Base-by-base conservation (phyloP, 2,329 filamentous ascomycete species). In the Ophiostoma australiae region DNA sequence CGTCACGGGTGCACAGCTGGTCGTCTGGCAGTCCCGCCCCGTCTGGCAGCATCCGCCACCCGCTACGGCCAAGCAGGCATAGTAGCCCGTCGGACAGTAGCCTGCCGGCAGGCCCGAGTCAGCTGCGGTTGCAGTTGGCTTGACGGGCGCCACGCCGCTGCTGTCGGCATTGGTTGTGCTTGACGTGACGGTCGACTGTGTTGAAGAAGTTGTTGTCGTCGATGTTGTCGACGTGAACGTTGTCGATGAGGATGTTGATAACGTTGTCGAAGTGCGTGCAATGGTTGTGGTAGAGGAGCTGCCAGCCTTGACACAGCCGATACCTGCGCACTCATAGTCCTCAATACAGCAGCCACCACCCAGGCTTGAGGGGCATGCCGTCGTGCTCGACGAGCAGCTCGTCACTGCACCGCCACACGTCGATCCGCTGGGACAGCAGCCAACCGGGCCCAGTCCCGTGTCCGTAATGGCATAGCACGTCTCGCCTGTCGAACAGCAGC, bases 31-130 rank as follows among this genome's bases (percentile, higher is more conserved):
- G 80, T 97, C 87, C 27, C 94, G 88, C 1, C 93, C 94, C 0
- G 92, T 93, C 71, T 91, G 91, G 81, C 94, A 98, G 82, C 94
- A 98, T 1, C 86, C 86, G 27, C 93, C 93, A 17, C 91, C 93
- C 72, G 94, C 92, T 72, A 89, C 89, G 1, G 94, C 94, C 2
- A 90, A 87, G 80, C 94, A 98, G 69, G 92, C 90, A 79, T 98
- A 98, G 83, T 94, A 98, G 2, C 94, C 94, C 0, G 90, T 94
- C 0, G 94, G 94, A 76, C 94, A 98, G 75, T 85, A 83, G 41
- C 79, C 79, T 20, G 78, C 75, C 0, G 82, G 77, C 15, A 82
- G 78, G 71, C 77, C 75, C 71, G 77, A 74, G 66, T 67, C 76
- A 73, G 81, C 81, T 69, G 78, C 75, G 67, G 79, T 78, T 15